A percentile compares a stretch with the other conserved stretches of the same genome.
Conservation (phyloP, 495 filamentous ascomycete species). For the Recurvomyces mirabilis region DNA sequence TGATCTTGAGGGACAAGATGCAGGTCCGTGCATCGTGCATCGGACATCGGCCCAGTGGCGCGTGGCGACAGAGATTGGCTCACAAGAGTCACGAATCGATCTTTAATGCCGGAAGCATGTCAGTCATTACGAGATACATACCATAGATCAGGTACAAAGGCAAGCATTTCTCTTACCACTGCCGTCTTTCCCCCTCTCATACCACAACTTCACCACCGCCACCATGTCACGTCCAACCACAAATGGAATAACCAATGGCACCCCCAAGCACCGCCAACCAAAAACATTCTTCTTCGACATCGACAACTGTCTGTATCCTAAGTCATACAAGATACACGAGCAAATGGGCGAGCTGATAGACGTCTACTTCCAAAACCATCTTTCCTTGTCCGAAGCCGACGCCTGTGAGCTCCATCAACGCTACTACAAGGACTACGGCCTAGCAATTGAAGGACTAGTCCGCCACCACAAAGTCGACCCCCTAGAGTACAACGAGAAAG, state of each 20-base stretch:
- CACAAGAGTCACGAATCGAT: neutral
- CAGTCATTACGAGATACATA: too few relatives aligned
- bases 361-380: conserved; percentile 68
- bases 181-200: too few relatives aligned
- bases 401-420: conserved; percentile 71
- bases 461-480: conserved; percentile 92
- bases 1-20: too few relatives aligned
- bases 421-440: conserved; percentile 91
- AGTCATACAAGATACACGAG: conserved; percentile 37
- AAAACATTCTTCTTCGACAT: conserved; percentile 97
- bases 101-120: too few relatives aligned
- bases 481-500: conserved; percentile 83
- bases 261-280: too few relatives aligned
- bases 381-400: conserved; percentile 59
- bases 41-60: too few relatives aligned
- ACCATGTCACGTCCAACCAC: too few relatives aligned
- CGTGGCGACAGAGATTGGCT: neutral
- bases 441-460: conserved; percentile 91
- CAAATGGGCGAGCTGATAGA: conserved; percentile 40
- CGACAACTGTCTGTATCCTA: conserved; percentile 82
- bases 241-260: neutral
- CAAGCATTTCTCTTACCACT: too few relatives aligned
- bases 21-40: too few relatives aligned
- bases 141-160: too few relatives aligned
- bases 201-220: too few relatives aligned